phyloP scores from a whole-genome alignment of 768 basidiomycete species.

The Mycena latifolia region DNA sequence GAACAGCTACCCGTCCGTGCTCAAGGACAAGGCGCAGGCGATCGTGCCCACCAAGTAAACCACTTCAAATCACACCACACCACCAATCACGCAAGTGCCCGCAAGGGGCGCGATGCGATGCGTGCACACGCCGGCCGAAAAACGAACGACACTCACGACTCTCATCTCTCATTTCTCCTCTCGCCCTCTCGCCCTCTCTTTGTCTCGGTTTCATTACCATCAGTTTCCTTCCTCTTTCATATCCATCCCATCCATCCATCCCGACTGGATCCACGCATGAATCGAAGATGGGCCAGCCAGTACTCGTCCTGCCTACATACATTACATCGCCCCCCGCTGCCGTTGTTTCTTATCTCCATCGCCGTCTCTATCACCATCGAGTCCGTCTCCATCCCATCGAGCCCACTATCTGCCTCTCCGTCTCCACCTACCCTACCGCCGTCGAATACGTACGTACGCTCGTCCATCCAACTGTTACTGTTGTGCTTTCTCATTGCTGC shows the following conservation, averaged over 20 bases:
- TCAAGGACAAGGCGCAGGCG: constrained; percentile 78
- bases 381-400: too few species aligned
- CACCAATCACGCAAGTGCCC: too few species aligned
- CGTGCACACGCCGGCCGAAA: background rate
- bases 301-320: background rate
- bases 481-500: constrained; percentile 32
- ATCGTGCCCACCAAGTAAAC: constrained; percentile 39
- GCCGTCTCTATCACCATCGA: too few species aligned
- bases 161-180: background rate
- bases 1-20: constrained; percentile 86
- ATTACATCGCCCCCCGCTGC: constrained; percentile 7
- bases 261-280: background rate
- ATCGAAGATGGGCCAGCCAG: too few species aligned
- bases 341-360: too few species aligned
- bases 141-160: constrained; percentile 23
- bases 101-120: too few species aligned
- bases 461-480: constrained; percentile 11
- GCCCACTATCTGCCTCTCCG: constrained; percentile 19
- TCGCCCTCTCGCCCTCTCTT: too few species aligned
- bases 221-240: background rate
- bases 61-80: too few species aligned
- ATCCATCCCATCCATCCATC: background rate
- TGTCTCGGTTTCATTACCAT: too few species aligned
- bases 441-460: constrained; percentile 25
- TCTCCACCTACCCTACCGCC: constrained; percentile 18